Percentiles rank a stretch among this genome's conserved stretches.
These are phyloP conservation scores for Agaricus blazei DNA, from an alignment of 768 basidiomycete species.

Conservation along the genomic window DNA sequence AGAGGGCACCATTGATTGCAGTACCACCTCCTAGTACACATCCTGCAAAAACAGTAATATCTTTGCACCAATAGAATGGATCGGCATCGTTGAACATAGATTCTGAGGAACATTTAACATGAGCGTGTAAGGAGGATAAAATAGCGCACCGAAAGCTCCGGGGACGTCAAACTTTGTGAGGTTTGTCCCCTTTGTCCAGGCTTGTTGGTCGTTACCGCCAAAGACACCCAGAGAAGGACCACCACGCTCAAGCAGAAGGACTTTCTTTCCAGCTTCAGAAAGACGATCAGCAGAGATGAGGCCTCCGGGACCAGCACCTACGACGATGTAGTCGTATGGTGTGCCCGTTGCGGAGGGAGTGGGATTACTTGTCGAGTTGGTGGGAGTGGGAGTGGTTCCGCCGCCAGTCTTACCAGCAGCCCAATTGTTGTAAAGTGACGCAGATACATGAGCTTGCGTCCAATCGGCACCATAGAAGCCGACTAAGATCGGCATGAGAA, in stretches of 20 bases:
- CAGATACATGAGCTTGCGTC: constrained; percentile 40
- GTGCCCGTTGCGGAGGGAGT: constrained; percentile 28
- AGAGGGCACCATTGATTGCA: constrained; percentile 58
- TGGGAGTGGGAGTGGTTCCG: constrained; percentile 26
- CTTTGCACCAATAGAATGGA: constrained; percentile 64
- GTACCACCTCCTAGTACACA: constrained; percentile 62
- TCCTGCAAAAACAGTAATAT: constrained; percentile 58
- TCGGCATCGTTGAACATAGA: constrained; percentile 57
- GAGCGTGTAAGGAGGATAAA: neutral
- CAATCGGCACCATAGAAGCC: constrained; percentile 56
- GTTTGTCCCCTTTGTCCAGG: constrained; percentile 27
- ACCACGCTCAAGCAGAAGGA: constrained; percentile 58
- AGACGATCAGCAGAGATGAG: constrained; percentile 55
- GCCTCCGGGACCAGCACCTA: constrained; percentile 56
- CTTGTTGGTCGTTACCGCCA: constrained; percentile 51
- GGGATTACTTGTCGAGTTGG: constrained; percentile 27
- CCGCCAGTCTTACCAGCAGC: constrained; percentile 43
- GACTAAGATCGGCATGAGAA: constrained; percentile 26
- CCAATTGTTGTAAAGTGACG: constrained; percentile 42
- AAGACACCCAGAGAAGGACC: constrained; percentile 56
- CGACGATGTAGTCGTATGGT: constrained; percentile 50
- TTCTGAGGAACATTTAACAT: constrained; percentile 25
- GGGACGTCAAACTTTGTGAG: constrained; percentile 60
- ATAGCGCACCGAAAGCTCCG: constrained; percentile 41
- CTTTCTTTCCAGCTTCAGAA: constrained; percentile 58